Conservation (phyloP, 257 asterid genomes). For the Solanum ossicruentum region DNA sequence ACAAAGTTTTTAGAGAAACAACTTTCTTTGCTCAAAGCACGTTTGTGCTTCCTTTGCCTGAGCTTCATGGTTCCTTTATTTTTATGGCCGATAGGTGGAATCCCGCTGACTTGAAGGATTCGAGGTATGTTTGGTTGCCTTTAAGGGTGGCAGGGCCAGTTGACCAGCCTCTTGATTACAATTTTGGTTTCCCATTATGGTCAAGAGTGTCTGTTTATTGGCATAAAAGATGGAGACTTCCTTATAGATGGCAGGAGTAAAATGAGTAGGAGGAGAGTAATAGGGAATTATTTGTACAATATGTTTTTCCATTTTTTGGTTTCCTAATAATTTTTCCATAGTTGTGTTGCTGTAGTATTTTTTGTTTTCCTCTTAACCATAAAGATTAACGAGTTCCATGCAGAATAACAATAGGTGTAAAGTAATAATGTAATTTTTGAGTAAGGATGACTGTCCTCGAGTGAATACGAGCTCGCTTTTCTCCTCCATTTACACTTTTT, state of each 20-base stretch:
- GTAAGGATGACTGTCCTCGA: not conserved
- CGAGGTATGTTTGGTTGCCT: constrained; percentile 92
- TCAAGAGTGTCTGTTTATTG: constrained; percentile 80
- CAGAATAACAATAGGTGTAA: not conserved
- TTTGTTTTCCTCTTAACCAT: not conserved
- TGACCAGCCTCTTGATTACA: constrained; percentile 71
- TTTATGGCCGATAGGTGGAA: constrained; percentile 98
- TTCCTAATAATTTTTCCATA: not conserved
- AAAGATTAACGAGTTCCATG: not conserved
- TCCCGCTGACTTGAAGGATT: constrained; percentile 82
- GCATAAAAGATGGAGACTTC: constrained; percentile 96
- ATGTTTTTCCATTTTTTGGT: not conserved
- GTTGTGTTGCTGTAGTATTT: not conserved
- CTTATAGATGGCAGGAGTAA: constrained; percentile 30
- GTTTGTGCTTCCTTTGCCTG: constrained; percentile 68
- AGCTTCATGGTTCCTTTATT: constrained; percentile 43
- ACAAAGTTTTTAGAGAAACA: constrained; percentile 35
- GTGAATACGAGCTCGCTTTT: not conserved
- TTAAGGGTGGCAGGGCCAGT: constrained; percentile 64
- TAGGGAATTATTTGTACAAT: not conserved
- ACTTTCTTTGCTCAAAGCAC: constrained; percentile 88
- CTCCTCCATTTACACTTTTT: not conserved
- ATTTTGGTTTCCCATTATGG: constrained; percentile 89
- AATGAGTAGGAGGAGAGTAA: not conserved
- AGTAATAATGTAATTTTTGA: not conserved